A percentile compares a stretch with the other conserved stretches of the same genome.
Conservation (phyloP, 2,329 filamentous ascomycete genomes). For the Gnomoniopsis sp. region DNA sequence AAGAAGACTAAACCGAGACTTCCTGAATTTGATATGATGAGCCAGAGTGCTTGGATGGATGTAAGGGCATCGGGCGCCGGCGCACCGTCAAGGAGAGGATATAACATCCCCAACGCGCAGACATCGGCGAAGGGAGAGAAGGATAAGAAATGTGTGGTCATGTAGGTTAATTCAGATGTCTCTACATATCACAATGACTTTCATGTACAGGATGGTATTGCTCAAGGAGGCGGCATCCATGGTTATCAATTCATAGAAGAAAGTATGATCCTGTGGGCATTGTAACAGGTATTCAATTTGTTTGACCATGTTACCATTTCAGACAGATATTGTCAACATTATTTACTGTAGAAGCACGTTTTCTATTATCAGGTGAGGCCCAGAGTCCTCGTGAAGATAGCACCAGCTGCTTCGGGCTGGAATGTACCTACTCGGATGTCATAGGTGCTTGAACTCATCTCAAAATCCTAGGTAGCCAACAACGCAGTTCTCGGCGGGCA, state of each 20-base stretch:
- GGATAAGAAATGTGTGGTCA: slow-evolving; percentile 49
- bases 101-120: background rate
- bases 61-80: slow-evolving; percentile 31
- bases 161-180: slow-evolving; percentile 36
- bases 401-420: too few species aligned
- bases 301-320: background rate
- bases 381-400: too few species aligned
- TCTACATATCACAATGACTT: background rate
- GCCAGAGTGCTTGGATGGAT: slow-evolving; percentile 52
- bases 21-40: slow-evolving; percentile 37
- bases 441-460: too few species aligned
- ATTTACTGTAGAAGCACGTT: background rate
- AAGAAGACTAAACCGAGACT: slow-evolving; percentile 32
- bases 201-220: background rate
- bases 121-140: slow-evolving; percentile 26
- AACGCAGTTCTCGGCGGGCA: too few species aligned
- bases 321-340: background rate
- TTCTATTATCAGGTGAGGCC: background rate
- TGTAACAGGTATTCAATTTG: background rate
- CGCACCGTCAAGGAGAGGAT: slow-evolving; percentile 10
- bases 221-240: background rate
- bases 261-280: background rate
- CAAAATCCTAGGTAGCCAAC: too few species aligned
- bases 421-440: too few species aligned
- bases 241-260: too few species aligned